Evolutionary conservation across 2,329 filamentous ascomycete species (phyloP).

Genomic region (Phaeosphaeriaceae sp.): DNA sequence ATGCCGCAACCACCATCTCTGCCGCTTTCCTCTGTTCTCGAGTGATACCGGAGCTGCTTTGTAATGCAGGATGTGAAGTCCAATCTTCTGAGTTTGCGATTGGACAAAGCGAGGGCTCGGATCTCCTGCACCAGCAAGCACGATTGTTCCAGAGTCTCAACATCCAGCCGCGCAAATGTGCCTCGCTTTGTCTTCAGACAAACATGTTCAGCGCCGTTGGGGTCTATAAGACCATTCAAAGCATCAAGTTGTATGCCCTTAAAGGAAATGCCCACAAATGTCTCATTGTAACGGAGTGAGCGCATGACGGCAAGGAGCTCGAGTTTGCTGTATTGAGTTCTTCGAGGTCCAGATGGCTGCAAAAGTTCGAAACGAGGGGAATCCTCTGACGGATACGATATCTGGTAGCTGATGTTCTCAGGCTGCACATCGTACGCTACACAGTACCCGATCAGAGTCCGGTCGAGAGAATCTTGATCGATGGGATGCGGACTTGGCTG

Average conservation of each 20-base stretch:
- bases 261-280: constrained; percentile 72
- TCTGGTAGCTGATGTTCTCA: constrained; percentile 62
- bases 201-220: constrained; percentile 67
- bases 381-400: constrained; percentile 61
- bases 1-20: constrained; percentile 72
- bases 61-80: constrained; percentile 71
- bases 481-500: constrained; percentile 59
- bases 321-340: constrained; percentile 63
- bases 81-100: constrained; percentile 66
- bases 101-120: constrained; percentile 71
- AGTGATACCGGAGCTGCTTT: constrained; percentile 56
- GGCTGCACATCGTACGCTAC: constrained; percentile 72
- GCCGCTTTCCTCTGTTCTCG: constrained; percentile 52
- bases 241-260: constrained; percentile 68
- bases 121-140: constrained; percentile 73
- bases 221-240: constrained; percentile 68
- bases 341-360: constrained; percentile 59
- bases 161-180: constrained; percentile 61
- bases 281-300: constrained; percentile 73
- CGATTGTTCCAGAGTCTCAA: constrained; percentile 61
- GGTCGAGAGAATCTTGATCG: constrained; percentile 67
- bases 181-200: constrained; percentile 64
- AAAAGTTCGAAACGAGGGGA: constrained; percentile 71
- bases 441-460: constrained; percentile 73
- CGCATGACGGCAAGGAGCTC: constrained; percentile 75